Evolutionary conservation across 345 rosid genomes (phyloP), one percentile per base, ranked within the genome.

Genomic region (Passiflora organensis): DNA sequence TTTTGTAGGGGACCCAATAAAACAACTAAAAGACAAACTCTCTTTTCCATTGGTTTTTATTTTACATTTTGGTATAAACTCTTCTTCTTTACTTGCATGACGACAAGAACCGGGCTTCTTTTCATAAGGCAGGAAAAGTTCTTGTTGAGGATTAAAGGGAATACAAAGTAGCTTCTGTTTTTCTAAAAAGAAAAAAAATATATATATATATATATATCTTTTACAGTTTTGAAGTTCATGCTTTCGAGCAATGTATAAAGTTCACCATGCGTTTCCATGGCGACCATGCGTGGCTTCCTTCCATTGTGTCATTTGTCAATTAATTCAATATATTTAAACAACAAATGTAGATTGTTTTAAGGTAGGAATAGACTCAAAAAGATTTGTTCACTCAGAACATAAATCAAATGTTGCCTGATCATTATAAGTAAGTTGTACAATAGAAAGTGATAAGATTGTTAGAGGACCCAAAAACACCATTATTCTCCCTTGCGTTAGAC

Each of bases 1-100:
- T 23, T 19, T 50, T 13, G 22, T 16, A 13, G 49, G 56, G 71
- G 66, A 22, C 50, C 76, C 39, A 53, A 34, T 23, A 9, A 14
- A 24, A 76, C 80, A 78, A 28, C 77, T 67, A 74, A 48, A 72
- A 59, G 83, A 78, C 87, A 74, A 76, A 73, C 6, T 32, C 43
- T 42, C n/a, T 11, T 41, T 41, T 41, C n/a, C n/a, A 41, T 41
- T 41, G n/a, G 43, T 41, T 56, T 20, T 66, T 60, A 56, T 54
- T 32, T 62, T 51, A 58, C 14, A 23, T 23, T 42, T 52, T 56
- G 2, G 32, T 42, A 22, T 14, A 9, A n/a, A 23, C 59, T 73
- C 50, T 43, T 48, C 41, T 38, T 22, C 54, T 46, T 23, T 53
- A 46, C 51, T 56, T 62, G 37, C 66, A 56, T 55, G 66, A 56